Conservation (phyloP, 2,329 filamentous ascomycete species). For the Cladosporium oxysporum region DNA sequence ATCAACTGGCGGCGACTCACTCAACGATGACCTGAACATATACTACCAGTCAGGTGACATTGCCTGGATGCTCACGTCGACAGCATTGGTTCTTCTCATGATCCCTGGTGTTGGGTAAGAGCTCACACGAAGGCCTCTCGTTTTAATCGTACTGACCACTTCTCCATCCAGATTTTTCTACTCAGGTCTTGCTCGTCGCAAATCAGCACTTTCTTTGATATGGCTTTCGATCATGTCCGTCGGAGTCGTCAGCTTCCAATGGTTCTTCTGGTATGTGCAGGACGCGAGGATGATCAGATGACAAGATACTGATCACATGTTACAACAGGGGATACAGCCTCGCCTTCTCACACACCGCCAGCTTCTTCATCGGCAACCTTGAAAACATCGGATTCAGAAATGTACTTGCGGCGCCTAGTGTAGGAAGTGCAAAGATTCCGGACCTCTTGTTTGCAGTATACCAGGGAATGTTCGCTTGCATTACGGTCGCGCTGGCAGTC, state of each 20-base stretch:
- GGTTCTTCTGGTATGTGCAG: conserved; percentile 75
- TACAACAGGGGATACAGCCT: conserved; percentile 66
- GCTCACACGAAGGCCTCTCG: background rate
- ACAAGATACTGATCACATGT: background rate
- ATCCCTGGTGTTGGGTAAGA: conserved; percentile 78
- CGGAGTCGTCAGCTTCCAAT: conserved; percentile 81
- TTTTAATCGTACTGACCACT: conserved; percentile 7
- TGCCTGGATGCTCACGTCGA: conserved; percentile 74
- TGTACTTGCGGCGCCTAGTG: conserved; percentile 73
- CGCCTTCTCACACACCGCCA: conserved; percentile 76
- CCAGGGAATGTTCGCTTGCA: conserved; percentile 84
- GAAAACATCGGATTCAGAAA: conserved; percentile 77
- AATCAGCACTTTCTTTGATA: conserved; percentile 83
- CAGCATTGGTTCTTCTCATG: conserved; percentile 85
- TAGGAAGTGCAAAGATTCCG: conserved; percentile 71
- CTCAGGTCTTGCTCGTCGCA: conserved; percentile 82
- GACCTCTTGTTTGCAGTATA: conserved; percentile 85
- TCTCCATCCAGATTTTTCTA: conserved; percentile 73
- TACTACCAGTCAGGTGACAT: conserved; percentile 87
- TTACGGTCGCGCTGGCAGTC: conserved; percentile 82
- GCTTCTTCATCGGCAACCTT: conserved; percentile 75
- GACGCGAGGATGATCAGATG: background rate
- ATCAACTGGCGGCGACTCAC: conserved; percentile 65
- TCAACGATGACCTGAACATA: conserved; percentile 73
- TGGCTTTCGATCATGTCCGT: conserved; percentile 82